phyloP scores from a whole-genome alignment of 306 rosid species.

The Calophaca sinica region DNA sequence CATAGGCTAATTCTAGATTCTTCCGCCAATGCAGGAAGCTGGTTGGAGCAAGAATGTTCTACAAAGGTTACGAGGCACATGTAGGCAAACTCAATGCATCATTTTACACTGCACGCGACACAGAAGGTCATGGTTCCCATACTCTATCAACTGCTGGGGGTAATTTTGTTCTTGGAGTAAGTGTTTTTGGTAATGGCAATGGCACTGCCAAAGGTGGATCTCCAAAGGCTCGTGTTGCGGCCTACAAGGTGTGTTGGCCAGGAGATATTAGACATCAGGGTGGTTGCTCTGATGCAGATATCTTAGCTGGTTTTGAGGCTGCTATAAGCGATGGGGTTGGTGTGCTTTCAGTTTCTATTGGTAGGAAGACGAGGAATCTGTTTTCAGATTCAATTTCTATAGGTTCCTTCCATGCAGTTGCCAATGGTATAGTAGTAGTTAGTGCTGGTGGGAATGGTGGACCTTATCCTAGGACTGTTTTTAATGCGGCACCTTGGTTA shows the following conservation, averaged over 20 bases:
- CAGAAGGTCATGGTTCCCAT: constrained; percentile 64
- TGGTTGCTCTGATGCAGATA: constrained; percentile 67
- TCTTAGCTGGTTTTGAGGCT: constrained; percentile 66
- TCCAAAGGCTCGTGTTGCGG: constrained; percentile 65
- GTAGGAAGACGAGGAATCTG: constrained; percentile 43
- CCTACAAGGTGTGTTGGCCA: constrained; percentile 80
- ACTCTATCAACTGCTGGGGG: constrained; percentile 78
- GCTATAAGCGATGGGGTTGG: constrained; percentile 76
- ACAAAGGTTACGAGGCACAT: constrained; percentile 18
- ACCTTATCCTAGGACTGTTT: constrained; percentile 43
- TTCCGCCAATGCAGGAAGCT: constrained; percentile 7
- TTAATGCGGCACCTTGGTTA: constrained; percentile 65
- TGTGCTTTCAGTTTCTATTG: constrained; percentile 60
- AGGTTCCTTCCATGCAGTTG: constrained; percentile 66
- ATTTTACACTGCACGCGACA: constrained; percentile 53
- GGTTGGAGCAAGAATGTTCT: constrained; percentile 11
- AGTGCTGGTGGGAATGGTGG: constrained; percentile 66
- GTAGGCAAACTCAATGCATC: neutral
- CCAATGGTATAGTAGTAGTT: constrained; percentile 53
- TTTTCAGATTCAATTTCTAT: constrained; percentile 48
- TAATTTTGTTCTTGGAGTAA: constrained; percentile 56
- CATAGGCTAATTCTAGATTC: neutral
- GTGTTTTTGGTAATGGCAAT: constrained; percentile 61
- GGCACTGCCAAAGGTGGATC: constrained; percentile 61
- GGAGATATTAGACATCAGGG: neutral